Conservation (phyloP, 2,329 filamentous ascomycete genomes). For the Stagonosporopsis cucurbitacearum region DNA sequence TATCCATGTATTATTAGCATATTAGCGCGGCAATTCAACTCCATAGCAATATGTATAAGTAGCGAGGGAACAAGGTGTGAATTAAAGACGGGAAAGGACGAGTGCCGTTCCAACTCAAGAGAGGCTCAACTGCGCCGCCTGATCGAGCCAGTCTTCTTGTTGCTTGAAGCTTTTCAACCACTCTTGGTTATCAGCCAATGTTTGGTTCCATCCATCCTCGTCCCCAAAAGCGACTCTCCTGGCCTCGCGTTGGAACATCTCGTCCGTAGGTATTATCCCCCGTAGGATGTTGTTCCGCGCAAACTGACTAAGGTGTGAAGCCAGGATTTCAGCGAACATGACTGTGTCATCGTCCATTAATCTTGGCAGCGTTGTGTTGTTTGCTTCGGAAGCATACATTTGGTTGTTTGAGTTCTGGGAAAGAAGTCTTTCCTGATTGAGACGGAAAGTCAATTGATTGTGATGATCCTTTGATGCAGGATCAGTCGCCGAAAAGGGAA, state of each 20-base stretch:
- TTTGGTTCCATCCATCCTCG: constrained; percentile 55
- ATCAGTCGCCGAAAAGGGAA: constrained; percentile 52
- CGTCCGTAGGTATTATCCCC: constrained; percentile 54
- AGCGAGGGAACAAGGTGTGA: not conserved
- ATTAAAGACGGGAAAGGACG: not conserved
- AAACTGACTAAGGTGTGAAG: constrained; percentile 51
- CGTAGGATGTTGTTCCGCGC: constrained; percentile 47
- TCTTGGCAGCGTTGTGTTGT: constrained; percentile 9
- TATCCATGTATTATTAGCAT: not conserved
- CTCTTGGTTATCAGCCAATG: constrained; percentile 39
- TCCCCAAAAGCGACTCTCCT: constrained; percentile 53
- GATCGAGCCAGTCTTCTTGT: constrained; percentile 10
- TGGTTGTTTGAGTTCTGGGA: not conserved
- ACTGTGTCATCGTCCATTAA: constrained; percentile 32
- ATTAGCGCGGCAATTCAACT: not conserved
- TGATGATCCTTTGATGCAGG: constrained; percentile 28
- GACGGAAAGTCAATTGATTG: constrained; percentile 26
- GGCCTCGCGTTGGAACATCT: constrained; percentile 57
- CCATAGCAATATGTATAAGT: not conserved
- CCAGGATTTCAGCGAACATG: constrained; percentile 53
- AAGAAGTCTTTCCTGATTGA: constrained; percentile 11
- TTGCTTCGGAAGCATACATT: not conserved
- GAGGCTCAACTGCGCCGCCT: constrained; percentile 7
- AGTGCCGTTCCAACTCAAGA: not conserved
- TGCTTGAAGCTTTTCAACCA: constrained; percentile 46